Base-by-base conservation (phyloP, 2,329 filamentous ascomycete species). In the Fusarium ambrosium region DNA sequence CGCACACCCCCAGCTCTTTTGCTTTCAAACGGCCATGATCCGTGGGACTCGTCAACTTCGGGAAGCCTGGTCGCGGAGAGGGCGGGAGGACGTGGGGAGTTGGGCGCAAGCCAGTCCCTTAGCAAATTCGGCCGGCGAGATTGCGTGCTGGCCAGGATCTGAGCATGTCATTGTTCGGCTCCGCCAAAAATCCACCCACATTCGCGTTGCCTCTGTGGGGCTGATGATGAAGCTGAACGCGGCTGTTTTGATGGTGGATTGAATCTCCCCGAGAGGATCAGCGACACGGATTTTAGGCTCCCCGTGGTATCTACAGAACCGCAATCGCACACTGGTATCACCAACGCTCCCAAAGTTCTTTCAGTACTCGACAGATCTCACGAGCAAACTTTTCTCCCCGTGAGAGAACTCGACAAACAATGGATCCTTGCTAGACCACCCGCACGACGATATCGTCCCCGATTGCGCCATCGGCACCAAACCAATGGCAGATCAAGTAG, bases 61-160 rank as follows among this genome's bases (percentile, higher is more conserved):
- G 22, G 34, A 53, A 22, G 27, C 62, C 62, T 62, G 24, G 51
- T 58, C 69, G 67, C 61, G 64, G 66, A 69, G 64, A 69, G 68
- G 61, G 58, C 37, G 55, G 61, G 53, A 48, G 60, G 70, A 56
- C 70, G 75, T 76, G 75, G 75, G 73, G 69, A 72, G 67, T 36
- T 63, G 59, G 64, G 37, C 39, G 53, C 20, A 32, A 51, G 39
- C 48, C 36, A 22, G 63, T 36, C 51, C 32, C 64, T 37, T 27
- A 36, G 32, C 18, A 41, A 66, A 61, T 61, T 43, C 53, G 61
- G 63, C 51, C 7, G 68, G 43, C 53, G 55, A 69, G 58, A 76
- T 79, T 79, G 78, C 78, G 78, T 79, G 78, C 77, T 79, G 78
- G 73, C 77, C 64, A 74, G 78, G 78, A 78, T 79, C 43, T 68